Evolutionary conservation across 768 basidiomycete species (phyloP), one percentile per base, ranked within the genome.

Genomic region (Zangia roseola): DNA sequence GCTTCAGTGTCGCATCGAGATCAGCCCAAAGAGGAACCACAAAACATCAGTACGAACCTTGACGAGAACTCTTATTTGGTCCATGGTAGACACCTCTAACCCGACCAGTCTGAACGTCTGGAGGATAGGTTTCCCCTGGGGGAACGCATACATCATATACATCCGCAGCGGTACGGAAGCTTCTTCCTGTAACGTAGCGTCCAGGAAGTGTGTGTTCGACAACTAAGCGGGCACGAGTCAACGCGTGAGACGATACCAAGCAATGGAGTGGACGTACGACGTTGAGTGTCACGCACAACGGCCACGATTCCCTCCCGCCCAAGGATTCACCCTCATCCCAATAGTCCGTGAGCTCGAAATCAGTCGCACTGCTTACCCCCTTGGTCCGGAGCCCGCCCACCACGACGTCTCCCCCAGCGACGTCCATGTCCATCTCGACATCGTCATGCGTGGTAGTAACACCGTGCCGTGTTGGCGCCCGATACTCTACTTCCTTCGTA

Each of bases 281-380:
- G 53, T 93, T 91, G 45, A 94, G 62, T 2, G 90, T 91, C 21
- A 92, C 69, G 52, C 82, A 82, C 5, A 94, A 74, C 0, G 91
- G 92, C 83, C 91, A 88, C 12, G 62, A 56, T 2, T 86, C 80
- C 52, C 82, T 72, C 2, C 83, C 83, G 33, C 71, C 75, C 24
- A 92, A 60, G 16, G 73, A 65, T 48, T 83, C 85, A 0, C 92
- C 92, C 54, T 90, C 88, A 58, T 91, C 91, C 88, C 89, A 91
- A 53, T 84, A 88, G 63, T 94, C 91, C 10, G 83, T 77, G 19
- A 94, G 75, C 69, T 94, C 92, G 56, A 94, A 94, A 65, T 94
- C 92, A 9, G 81, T 80, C 10, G 83, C 86, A 9, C 67, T 66
- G 20, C 62, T 64, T 31, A 72, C 65, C 28, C 52, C 55, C 33